Evolutionary conservation across 1,284 basidiomycete genomes (phyloP), one percentile per base, ranked within the genome.

Genomic region (Sanguinoderma infundibulare): DNA sequence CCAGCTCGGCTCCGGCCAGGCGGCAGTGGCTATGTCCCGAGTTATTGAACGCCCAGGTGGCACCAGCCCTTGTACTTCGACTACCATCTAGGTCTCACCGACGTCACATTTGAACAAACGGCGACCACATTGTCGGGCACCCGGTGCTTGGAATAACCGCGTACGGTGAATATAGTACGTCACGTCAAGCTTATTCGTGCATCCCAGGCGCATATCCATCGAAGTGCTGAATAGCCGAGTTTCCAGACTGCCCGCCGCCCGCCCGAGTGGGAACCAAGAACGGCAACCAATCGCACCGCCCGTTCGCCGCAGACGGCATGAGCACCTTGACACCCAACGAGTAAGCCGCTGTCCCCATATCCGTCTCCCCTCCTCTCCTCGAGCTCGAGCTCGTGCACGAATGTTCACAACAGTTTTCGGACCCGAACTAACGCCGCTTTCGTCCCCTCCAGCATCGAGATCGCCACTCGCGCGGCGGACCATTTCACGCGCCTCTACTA

Each of bases 401-500:
- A n/a, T 24, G 47, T 26, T 26, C 40, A 46, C 24, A 49, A 28
- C 14, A 35, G 17, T 51, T 17, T 35, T 20, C 49, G 32, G 32
- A 51, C 20, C 42, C 42, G 30, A 36, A 46, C 56, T 57, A 30
- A 61, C 60, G 15, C n/a, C n/a, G n/a, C 39, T 40, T 57, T 55
- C 34, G 50, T 44, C 53, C 62, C 12, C 24, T 22, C 47, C 69
- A 94, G 91, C 71, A 89, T 93, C 73, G 89, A 92, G 75, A 89
- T 94, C 68, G 89, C 91, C 47, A 90, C 89, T 28, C 81, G 91
- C 57, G 91, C 91, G 32, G 91, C 91, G 44, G 89, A 92, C 68
- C 83, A 87, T 67, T 94, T 94, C 74, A 87, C 87, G 51, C 85
- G 86, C 62, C 80, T 94, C 46, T 94, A 91, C 74, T 94, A 94